Evolutionary conservation across 805 yeast species (phyloP).

Genomic region (Kazachstania bromeliacearum): DNA sequence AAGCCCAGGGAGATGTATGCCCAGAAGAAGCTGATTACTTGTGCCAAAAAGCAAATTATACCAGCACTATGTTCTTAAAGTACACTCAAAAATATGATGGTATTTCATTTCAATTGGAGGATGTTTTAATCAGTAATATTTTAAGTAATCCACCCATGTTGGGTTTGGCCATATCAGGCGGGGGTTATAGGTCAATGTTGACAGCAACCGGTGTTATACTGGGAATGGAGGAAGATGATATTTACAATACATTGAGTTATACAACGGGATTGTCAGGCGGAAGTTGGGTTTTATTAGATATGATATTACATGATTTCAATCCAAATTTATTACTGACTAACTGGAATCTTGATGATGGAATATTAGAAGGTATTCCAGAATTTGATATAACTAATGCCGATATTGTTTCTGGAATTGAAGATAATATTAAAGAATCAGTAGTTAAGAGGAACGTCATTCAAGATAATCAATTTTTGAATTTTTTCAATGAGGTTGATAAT

Average conservation of each 20-base stretch:
- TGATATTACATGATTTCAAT: slow-evolving; percentile 33
- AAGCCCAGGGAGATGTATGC: slow-evolving; percentile 16
- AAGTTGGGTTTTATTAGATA: slow-evolving; percentile 54
- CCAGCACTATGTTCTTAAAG: slow-evolving; percentile 24
- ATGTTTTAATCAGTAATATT: slow-evolving; percentile 17
- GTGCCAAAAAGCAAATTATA: slow-evolving; percentile 23
- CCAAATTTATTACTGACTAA: slow-evolving; percentile 23
- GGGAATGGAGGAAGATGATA: slow-evolving; percentile 30
- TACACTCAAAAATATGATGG: slow-evolving; percentile 24
- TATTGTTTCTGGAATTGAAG: slow-evolving; percentile 13
- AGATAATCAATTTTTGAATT: no score
- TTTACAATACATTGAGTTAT: slow-evolving; percentile 46
- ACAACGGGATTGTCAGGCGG: slow-evolving; percentile 66
- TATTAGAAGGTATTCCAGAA: slow-evolving; percentile 50
- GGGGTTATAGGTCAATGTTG: slow-evolving; percentile 32
- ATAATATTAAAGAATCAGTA: not conserved
- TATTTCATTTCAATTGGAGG: slow-evolving; percentile 29
- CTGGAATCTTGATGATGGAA: slow-evolving; percentile 39
- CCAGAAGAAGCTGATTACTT: slow-evolving; percentile 13
- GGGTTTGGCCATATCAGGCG: slow-evolving; percentile 32
- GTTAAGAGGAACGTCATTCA: not conserved
- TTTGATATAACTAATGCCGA: slow-evolving; percentile 32
- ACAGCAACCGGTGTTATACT: slow-evolving; percentile 27
- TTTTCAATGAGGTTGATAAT: not conserved
- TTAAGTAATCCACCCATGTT: slow-evolving; percentile 23